A percentile compares a stretch with the other conserved stretches of the same genome.
Conservation (phyloP, 345 rosid species). For the Eucalyptus tenuipes region DNA sequence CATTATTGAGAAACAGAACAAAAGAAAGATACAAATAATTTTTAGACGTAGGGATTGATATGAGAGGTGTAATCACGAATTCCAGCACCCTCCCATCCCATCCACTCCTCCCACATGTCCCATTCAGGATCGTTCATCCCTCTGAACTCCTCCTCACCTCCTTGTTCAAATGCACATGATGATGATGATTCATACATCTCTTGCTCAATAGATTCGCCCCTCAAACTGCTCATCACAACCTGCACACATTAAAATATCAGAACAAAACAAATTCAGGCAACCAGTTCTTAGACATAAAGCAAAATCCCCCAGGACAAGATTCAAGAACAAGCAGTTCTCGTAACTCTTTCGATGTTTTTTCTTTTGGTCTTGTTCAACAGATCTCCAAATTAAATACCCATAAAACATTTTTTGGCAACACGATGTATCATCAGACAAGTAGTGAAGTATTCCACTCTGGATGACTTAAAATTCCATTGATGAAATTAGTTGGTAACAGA, state of each 20-base stretch:
- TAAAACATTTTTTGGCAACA: not conserved
- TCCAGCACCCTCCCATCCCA: constrained; percentile 99
- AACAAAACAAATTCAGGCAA: not conserved
- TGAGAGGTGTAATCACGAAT: constrained; percentile 80
- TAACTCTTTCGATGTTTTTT: not conserved
- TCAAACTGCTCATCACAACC: constrained; percentile 58
- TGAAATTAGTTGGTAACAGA: too few species aligned
- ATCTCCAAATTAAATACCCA: not conserved
- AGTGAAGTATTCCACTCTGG: not conserved
- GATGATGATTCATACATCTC: constrained; percentile 26
- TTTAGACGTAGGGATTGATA: constrained; percentile 59
- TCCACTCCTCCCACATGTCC: constrained; percentile 97
- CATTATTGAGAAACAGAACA: not conserved
- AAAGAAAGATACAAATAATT: not conserved
- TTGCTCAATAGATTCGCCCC: constrained; percentile 18
- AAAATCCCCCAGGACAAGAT: not conserved
- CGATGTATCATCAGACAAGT: not conserved
- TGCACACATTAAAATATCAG: not conserved
- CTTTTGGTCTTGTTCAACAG: not conserved
- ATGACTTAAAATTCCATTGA: not conserved
- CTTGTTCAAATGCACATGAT: constrained; percentile 4
- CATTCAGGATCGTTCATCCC: constrained; percentile 66
- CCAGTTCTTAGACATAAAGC: not conserved
- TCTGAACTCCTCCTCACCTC: constrained; percentile 29
- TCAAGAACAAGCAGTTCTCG: not conserved